Evolutionary conservation across 805 yeast species (phyloP).

Genomic region (Metschnikowia vanudenii): DNA sequence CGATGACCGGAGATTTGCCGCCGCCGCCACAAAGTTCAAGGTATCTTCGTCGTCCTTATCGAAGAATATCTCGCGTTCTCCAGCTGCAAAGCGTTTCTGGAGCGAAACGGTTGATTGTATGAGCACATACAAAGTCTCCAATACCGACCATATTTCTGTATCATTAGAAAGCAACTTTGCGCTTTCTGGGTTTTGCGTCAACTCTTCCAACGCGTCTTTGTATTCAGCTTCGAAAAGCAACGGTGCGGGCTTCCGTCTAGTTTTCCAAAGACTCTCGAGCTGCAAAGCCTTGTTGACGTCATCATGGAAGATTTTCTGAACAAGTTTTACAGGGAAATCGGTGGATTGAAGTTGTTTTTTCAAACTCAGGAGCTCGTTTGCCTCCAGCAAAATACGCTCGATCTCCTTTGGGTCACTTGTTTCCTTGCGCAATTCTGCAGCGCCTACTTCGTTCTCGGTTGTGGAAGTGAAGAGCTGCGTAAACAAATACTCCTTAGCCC

Average conservation of each 20-base stretch:
- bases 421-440: slow-evolving; percentile 40
- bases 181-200: slow-evolving; percentile 22
- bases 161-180: slow-evolving; percentile 26
- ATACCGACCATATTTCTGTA: slow-evolving; percentile 57
- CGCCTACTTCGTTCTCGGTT: slow-evolving; percentile 21
- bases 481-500: slow-evolving; percentile 94
- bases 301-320: slow-evolving; percentile 59
- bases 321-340: slow-evolving; percentile 40
- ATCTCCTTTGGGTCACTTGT: slow-evolving; percentile 65
- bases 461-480: slow-evolving; percentile 70
- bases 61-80: slow-evolving; percentile 52
- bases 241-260: slow-evolving; percentile 67
- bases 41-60: slow-evolving; percentile 97
- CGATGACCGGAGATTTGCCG: slow-evolving; percentile 73
- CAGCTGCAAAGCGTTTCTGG: slow-evolving; percentile 44
- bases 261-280: slow-evolving; percentile 77
- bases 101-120: slow-evolving; percentile 47
- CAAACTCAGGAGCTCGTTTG: slow-evolving; percentile 55
- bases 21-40: slow-evolving; percentile 78
- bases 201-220: slow-evolving; percentile 13
- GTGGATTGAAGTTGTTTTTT: slow-evolving; percentile 20
- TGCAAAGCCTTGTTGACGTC: slow-evolving; percentile 74
- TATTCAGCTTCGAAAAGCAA: slow-evolving; percentile 35
- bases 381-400: slow-evolving; percentile 61
- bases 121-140: slow-evolving; percentile 64